These are phyloP conservation scores for Alternaria hordeiaustralica DNA, from an alignment of 2,329 filamentous ascomycete genomes.

Conservation along the genomic window DNA sequence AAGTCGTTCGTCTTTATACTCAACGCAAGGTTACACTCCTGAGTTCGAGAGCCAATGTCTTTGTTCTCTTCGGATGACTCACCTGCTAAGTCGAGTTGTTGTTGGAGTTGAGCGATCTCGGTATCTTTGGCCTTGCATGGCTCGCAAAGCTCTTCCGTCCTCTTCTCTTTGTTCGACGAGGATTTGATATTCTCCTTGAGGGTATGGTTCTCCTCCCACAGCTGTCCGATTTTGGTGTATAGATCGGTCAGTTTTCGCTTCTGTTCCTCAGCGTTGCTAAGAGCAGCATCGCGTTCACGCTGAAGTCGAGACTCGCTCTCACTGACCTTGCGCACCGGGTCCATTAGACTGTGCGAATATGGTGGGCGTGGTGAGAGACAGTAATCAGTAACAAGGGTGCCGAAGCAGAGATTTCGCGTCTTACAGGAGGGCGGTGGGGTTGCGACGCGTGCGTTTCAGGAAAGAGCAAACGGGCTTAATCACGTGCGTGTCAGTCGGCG, in stretches of 20 bases:
- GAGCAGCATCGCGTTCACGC: too few species aligned
- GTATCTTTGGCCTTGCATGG: rapidly evolving
- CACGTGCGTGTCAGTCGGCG: not conserved
- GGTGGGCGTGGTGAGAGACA: too few species aligned
- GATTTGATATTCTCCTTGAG: not conserved
- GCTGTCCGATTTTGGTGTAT: not conserved
- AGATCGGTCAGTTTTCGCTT: not conserved
- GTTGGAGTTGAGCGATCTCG: not conserved
- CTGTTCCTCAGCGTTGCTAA: not conserved
- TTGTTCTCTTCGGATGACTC: not conserved
- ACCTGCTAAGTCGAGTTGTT: not conserved
- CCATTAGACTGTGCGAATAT: too few species aligned
- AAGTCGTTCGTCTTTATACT: too few species aligned
- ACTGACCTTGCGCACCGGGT: too few species aligned
- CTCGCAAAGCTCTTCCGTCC: rapidly evolving
- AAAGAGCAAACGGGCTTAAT: not conserved
- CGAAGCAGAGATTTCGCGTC: too few species aligned
- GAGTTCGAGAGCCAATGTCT: rapidly evolving
- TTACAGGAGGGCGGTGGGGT: not conserved
- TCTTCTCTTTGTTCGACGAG: not conserved
- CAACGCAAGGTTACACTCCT: rapidly evolving
- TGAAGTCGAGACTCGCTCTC: too few species aligned
- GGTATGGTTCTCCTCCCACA: not conserved
- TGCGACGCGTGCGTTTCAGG: not conserved
- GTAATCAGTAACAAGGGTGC: too few species aligned